A percentile compares a stretch with the other conserved stretches of the same genome.
Evolutionary conservation across 23 red algal genomes (phyloP).

Genomic region (Rhodosorus marinus): DNA sequence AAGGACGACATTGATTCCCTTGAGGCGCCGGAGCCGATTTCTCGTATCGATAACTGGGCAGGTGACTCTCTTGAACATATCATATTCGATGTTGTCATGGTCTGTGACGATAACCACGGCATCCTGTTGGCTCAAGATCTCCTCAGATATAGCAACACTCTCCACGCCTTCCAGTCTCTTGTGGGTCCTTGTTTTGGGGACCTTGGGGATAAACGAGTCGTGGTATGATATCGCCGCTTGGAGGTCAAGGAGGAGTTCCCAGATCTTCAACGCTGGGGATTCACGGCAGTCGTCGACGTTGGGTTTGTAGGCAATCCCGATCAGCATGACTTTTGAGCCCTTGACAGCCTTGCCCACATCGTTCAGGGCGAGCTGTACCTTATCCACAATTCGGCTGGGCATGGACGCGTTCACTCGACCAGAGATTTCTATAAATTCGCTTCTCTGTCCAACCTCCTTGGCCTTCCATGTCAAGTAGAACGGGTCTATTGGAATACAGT

Average conservation of each 20-base stretch:
- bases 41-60: background rate
- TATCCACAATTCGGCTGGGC: conserved; percentile 25
- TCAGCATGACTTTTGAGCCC: conserved; percentile 25
- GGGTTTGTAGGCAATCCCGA: conserved; percentile 59
- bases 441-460: conserved; percentile 28
- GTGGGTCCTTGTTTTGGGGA: conserved; percentile 38
- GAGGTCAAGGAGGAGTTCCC: conserved; percentile 15
- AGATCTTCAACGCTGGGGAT: conserved; percentile 38
- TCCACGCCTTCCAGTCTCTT: conserved; percentile 6
- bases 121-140: conserved; percentile 3
- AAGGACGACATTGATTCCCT: too few relatives aligned
- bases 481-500: conserved; percentile 65
- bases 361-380: conserved; percentile 35
- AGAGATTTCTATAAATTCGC: conserved; percentile 44
- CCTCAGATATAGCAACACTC: conserved; percentile 5
- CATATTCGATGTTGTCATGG: conserved; percentile 3
- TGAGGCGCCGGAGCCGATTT: background rate
- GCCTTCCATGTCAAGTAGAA: conserved; percentile 81
- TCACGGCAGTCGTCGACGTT: conserved; percentile 63
- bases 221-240: conserved; percentile 37
- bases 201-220: conserved; percentile 34
- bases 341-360: conserved; percentile 17
- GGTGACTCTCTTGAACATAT: background rate
- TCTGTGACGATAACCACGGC: conserved; percentile 34
- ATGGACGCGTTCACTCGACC: conserved; percentile 33